These are phyloP conservation scores for Scleromitrula shiraiana DNA, from an alignment of 2,329 filamentous ascomycete species.

Conservation along the genomic window DNA sequence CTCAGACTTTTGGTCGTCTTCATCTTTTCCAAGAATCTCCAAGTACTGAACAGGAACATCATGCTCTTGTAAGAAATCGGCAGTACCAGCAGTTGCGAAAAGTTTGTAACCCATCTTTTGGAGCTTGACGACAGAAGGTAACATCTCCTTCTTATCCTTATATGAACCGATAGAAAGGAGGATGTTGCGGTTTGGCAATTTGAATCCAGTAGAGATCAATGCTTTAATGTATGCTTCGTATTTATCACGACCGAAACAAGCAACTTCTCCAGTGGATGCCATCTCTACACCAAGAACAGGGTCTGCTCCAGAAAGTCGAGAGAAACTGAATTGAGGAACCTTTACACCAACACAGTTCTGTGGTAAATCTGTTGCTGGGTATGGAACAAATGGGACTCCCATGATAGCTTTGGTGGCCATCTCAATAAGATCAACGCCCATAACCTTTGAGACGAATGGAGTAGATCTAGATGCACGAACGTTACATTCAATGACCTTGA, in stretches of 20 bases:
- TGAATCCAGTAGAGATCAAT: slow-evolving; percentile 91
- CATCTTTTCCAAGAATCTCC: slow-evolving; percentile 70
- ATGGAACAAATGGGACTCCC: slow-evolving; percentile 71
- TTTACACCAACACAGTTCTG: slow-evolving; percentile 90
- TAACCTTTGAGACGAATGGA: slow-evolving; percentile 95
- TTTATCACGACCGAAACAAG: slow-evolving; percentile 90
- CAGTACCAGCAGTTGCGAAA: slow-evolving; percentile 92
- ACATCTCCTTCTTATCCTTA: slow-evolving; percentile 97
- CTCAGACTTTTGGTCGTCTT: slow-evolving; percentile 84
- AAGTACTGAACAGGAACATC: slow-evolving; percentile 88
- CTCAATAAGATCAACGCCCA: slow-evolving; percentile 95
- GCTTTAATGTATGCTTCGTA: slow-evolving; percentile 98
- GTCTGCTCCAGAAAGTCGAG: slow-evolving; percentile 88
- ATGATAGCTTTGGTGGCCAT: slow-evolving; percentile 84
- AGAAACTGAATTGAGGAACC: slow-evolving; percentile 98
- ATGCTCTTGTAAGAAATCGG: slow-evolving; percentile 92
- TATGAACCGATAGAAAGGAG: slow-evolving; percentile 91
- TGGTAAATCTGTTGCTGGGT: slow-evolving; percentile 68
- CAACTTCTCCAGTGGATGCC: slow-evolving; percentile 97
- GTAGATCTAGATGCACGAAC: slow-evolving; percentile 94
- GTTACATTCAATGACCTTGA: slow-evolving; percentile 99
- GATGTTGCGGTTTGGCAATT: slow-evolving; percentile 90
- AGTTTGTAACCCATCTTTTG: slow-evolving; percentile 90
- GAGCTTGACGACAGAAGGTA: slow-evolving; percentile 83
- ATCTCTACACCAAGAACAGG: slow-evolving; percentile 97